These are phyloP conservation scores for Phyllosticta paracitricarpa DNA, from an alignment of 2,329 filamentous ascomycete genomes.

Conservation along the genomic window DNA sequence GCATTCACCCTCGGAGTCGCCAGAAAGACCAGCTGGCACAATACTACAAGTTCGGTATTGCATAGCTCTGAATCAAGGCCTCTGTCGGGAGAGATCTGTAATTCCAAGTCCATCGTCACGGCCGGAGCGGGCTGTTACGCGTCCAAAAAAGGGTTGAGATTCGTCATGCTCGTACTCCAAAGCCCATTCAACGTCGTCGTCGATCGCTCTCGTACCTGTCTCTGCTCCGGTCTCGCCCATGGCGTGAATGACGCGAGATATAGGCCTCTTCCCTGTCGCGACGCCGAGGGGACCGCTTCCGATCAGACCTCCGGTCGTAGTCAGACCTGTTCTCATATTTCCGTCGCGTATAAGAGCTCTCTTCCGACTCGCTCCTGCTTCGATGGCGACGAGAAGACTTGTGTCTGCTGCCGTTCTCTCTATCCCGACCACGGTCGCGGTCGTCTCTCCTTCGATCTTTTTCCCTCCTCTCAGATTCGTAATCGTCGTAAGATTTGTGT, in stretches of 20 bases:
- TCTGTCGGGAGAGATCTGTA: too few relatives aligned
- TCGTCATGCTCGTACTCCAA: neutral
- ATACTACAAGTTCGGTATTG: too few relatives aligned
- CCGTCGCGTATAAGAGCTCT: constrained; percentile 1
- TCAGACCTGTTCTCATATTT: constrained; percentile 7
- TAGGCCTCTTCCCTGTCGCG: neutral
- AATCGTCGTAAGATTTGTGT: constrained; percentile 6
- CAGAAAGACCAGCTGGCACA: too few relatives aligned
- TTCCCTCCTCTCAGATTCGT: constrained; percentile 5
- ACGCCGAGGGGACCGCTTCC: neutral
- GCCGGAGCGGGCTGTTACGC: too few relatives aligned
- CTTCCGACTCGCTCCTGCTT: constrained; percentile 9
- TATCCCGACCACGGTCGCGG: constrained; percentile 4
- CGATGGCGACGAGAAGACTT: constrained; percentile 13
- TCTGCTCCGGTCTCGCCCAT: neutral
- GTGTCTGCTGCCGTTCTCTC: constrained; percentile 13
- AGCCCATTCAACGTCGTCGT: neutral
- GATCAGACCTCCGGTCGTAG: constrained; percentile 3
- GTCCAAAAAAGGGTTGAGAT: too few relatives aligned
- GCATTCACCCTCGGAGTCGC: too few relatives aligned
- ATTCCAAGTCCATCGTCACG: too few relatives aligned
- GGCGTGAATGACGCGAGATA: neutral
- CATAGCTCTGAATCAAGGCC: too few relatives aligned
- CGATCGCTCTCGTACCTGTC: neutral
- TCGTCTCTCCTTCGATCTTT: constrained; percentile 7